Base-by-base conservation (phyloP, 306 rosid species). In the Citrullus colocynthis region DNA sequence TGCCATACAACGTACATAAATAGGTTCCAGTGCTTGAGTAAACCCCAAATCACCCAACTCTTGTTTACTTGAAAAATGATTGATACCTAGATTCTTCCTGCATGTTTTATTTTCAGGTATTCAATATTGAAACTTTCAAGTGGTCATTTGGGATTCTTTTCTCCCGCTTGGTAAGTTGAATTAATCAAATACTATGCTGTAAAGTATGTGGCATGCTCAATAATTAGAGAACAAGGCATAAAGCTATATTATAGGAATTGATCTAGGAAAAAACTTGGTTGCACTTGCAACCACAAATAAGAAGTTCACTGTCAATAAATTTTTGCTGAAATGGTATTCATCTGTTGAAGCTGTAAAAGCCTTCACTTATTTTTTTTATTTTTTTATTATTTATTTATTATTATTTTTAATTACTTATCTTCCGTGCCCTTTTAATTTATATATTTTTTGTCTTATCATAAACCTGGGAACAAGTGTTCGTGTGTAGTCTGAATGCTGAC, bases 141-240 rank as follows among this genome's bases (percentile, higher is more conserved):
- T 94, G 98, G 98, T 94, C 98, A 45, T 94, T 94, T 67, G 98
- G 98, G 20, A 94, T 94, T 83, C 95, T 94, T 79, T 91, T 94
- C 91, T 94, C 97, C 2, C 98, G 97, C 69, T 81, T 94, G 98
- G 98, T 94, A 85, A 88, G 98, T 83, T 45, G 67, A 69, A 41
- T 63, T 66, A 32, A 82, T 74, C 39, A 64, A 76, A 41, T 69
- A 75, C 37, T 51, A 28, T 72, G 52, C 32, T 12, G 4, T 76
- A 5, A n/a, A 39, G 36, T 76, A 42, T 41, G 58, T 44, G 44
- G 17, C 18, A 20, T 24, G 7, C 30, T 60, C 41, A 71, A 71
- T 71, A 16, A 12, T 6, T 42, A 0, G 37, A 70, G 15, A 44
- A 12, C 16, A 49, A 42, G 21, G 15, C 51, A 66, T 39, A 69